Conservation (phyloP, 1,284 basidiomycete genomes). For the Trichosporon sp. region DNA sequence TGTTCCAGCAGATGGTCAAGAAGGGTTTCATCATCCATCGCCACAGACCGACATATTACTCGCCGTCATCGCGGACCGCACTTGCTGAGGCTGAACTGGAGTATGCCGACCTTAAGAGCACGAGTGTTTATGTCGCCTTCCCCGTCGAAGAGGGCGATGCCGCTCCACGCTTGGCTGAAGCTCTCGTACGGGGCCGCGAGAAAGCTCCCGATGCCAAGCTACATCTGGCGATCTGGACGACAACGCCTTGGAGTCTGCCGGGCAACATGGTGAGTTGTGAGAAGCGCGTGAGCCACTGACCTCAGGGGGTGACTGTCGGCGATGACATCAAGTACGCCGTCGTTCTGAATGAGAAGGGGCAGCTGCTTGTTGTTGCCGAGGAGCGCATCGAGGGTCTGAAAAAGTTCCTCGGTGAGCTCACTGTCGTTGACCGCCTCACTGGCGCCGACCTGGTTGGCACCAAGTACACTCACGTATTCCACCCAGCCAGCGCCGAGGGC, state of each 20-base stretch:
- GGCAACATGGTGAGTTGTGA: conserved; percentile 73
- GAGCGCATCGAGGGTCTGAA: conserved; percentile 60
- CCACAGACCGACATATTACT: conserved; percentile 89
- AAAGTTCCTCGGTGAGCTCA: conserved; percentile 54
- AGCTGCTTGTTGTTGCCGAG: conserved; percentile 61
- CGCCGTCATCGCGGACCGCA: conserved; percentile 88
- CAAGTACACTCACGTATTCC: conserved; percentile 66
- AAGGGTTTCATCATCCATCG: conserved; percentile 71
- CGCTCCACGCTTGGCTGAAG: conserved; percentile 27
- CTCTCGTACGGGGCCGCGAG: conserved; percentile 16
- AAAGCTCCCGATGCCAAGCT: conserved; percentile 32
- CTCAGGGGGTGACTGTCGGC: conserved; percentile 78
- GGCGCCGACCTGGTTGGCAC: conserved; percentile 63
- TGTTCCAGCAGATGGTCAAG: conserved; percentile 85
- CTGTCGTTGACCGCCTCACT: conserved; percentile 53
- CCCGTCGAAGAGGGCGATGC: conserved; percentile 49
- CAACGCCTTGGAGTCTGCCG: conserved; percentile 94
- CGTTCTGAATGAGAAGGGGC: conserved; percentile 48
- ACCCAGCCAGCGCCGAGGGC: conserved; percentile 51
- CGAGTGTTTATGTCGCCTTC: conserved; percentile 82
- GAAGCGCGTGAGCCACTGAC: no score
- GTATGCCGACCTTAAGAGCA: conserved; percentile 83
- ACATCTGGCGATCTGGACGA: conserved; percentile 89
- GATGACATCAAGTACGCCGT: conserved; percentile 67
- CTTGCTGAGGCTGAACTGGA: conserved; percentile 91